phyloP scores from a whole-genome alignment of 306 rosid genomes.

The Corylus avellana region DNA sequence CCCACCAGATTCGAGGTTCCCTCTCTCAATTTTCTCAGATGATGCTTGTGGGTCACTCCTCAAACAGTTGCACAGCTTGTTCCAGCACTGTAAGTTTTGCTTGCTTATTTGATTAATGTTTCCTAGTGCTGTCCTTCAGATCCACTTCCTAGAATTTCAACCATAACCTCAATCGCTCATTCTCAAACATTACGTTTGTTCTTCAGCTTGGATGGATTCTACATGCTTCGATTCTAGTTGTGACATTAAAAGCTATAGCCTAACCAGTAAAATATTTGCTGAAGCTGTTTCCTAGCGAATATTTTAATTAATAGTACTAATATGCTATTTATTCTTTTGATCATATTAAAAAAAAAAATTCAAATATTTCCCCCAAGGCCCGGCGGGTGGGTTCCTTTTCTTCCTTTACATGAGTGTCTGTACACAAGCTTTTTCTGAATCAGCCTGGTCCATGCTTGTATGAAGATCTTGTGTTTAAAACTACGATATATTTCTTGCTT shows the following conservation, averaged over 20 bases:
- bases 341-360: not conserved
- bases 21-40: slow-evolving; percentile 86
- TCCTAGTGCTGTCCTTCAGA: not conserved
- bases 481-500: not conserved
- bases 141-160: slow-evolving; percentile 10
- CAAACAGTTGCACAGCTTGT: slow-evolving; percentile 93
- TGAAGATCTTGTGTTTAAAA: not conserved
- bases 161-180: not conserved
- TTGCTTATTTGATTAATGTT: not conserved
- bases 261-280: not conserved
- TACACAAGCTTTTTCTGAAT: not conserved
- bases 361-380: too few relatives aligned
- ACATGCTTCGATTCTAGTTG: not conserved
- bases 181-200: not conserved
- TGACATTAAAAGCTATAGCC: not conserved
- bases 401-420: not conserved
- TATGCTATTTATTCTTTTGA: not conserved
- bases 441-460: not conserved
- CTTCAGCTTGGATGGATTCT: not conserved
- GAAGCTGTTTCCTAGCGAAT: not conserved
- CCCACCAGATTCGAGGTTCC: slow-evolving; percentile 94
- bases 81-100: slow-evolving; percentile 62
- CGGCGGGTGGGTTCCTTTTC: too few relatives aligned
- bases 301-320: too few relatives aligned
- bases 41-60: slow-evolving; percentile 86